Evolutionary conservation across 768 basidiomycete genomes (phyloP).

Genomic region (Amanita pallidorosea): DNA sequence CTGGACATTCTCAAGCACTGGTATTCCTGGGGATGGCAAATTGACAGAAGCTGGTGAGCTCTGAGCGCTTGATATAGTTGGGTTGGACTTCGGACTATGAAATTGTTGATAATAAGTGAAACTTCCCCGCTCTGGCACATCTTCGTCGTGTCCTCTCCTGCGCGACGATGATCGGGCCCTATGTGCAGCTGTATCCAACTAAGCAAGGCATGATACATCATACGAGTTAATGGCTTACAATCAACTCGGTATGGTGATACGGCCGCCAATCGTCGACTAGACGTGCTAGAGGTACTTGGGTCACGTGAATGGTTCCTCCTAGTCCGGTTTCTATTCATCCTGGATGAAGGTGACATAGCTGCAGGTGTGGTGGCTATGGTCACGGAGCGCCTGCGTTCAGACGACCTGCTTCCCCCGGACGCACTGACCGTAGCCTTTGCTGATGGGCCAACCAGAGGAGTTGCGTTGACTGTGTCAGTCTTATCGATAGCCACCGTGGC

Average conservation of each 20-base stretch:
- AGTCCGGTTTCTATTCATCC: constrained; percentile 36
- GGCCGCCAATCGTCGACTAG: constrained; percentile 43
- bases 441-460: constrained; percentile 15
- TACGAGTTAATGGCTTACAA: constrained; percentile 27
- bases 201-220: constrained; percentile 4
- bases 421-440: constrained; percentile 18
- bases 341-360: constrained; percentile 24
- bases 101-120: constrained; percentile 43
- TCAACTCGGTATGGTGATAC: constrained; percentile 60
- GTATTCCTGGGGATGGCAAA: constrained; percentile 58
- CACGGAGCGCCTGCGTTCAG: constrained; percentile 48
- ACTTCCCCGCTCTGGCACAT: constrained; percentile 32
- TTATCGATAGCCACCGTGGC: constrained; percentile 56
- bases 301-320: constrained; percentile 53
- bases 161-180: constrained; percentile 71
- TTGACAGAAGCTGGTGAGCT: constrained; percentile 69
- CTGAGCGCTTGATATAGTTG: constrained; percentile 44
- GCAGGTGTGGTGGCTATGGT: constrained; percentile 34
- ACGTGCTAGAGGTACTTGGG: constrained; percentile 24
- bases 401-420: constrained; percentile 14
- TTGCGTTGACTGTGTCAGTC: constrained; percentile 11
- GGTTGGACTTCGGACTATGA: constrained; percentile 37
- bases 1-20: constrained; percentile 34
- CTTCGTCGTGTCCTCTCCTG: constrained; percentile 62
- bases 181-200: constrained; percentile 34